These are phyloP conservation scores for Amanita fuliginea DNA, from an alignment of 768 basidiomycete species.

Conservation along the genomic window DNA sequence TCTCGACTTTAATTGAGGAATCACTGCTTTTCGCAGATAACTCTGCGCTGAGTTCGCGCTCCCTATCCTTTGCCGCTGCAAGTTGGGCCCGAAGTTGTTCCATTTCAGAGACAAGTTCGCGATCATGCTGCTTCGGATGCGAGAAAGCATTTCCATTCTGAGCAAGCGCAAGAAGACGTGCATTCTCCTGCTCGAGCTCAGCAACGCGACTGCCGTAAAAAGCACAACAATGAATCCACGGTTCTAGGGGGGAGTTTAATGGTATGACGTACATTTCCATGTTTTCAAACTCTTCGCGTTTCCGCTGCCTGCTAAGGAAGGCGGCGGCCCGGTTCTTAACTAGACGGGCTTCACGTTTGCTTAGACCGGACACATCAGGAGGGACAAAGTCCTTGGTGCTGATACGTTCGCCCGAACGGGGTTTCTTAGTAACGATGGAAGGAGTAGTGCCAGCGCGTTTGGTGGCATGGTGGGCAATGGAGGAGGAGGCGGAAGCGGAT, in stretches of 20 bases:
- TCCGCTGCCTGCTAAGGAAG: slow-evolving; percentile 83
- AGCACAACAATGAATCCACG: slow-evolving; percentile 7
- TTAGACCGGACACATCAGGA: slow-evolving; percentile 79
- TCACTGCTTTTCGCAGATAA: slow-evolving; percentile 31
- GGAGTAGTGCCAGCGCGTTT: slow-evolving; percentile 39
- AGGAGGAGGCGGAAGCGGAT: slow-evolving; percentile 14
- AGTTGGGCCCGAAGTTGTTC: slow-evolving; percentile 59
- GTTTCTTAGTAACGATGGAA: slow-evolving; percentile 28
- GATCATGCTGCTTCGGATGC: slow-evolving; percentile 17
- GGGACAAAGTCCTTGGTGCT: slow-evolving; percentile 77
- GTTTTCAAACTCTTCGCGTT: slow-evolving; percentile 83
- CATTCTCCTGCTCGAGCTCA: slow-evolving; percentile 79
- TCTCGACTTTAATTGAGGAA: slow-evolving; percentile 46
- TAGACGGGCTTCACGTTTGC: slow-evolving; percentile 83
- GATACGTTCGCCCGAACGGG: slow-evolving; percentile 37
- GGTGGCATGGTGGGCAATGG: slow-evolving; percentile 9
- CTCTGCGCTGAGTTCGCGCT: slow-evolving; percentile 53
- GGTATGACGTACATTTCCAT: slow-evolving; percentile 73
- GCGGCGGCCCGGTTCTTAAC: slow-evolving; percentile 91
- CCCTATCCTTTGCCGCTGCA: slow-evolving; percentile 53
- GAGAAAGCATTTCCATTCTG: slow-evolving; percentile 25
- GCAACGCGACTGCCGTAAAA: slow-evolving; percentile 56
- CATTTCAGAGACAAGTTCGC: slow-evolving; percentile 43
- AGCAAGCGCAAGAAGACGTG: slow-evolving; percentile 51
- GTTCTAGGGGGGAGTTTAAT: slow-evolving; percentile 10